These are phyloP conservation scores for Dissophora globulifera DNA, from an alignment of 192 early-diverging fungal genomes.

Conservation along the genomic window DNA sequence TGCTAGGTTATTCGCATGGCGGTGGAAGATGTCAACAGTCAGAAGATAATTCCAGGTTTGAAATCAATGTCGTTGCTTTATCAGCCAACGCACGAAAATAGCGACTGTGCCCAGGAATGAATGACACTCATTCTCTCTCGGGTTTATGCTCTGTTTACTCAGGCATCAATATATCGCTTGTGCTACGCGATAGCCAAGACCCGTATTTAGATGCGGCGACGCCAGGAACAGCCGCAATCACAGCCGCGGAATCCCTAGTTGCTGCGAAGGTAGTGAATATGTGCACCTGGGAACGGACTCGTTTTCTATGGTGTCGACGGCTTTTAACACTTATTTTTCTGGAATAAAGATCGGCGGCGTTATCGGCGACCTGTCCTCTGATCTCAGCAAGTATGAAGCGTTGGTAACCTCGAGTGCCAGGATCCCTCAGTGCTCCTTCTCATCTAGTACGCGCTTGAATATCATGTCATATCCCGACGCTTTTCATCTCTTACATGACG, in stretches of 20 bases:
- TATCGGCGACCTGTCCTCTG: slow-evolving; percentile 56
- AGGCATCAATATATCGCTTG: slow-evolving; percentile 26
- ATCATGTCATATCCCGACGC: not conserved
- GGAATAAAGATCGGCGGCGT: slow-evolving; percentile 54
- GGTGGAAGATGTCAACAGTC: slow-evolving; percentile 56
- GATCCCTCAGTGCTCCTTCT: slow-evolving; percentile 61
- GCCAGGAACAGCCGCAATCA: slow-evolving; percentile 27
- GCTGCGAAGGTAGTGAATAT: not conserved
- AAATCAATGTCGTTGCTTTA: not conserved
- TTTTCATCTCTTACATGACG: not conserved
- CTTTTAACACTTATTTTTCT: too few relatives aligned
- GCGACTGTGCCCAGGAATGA: too few relatives aligned
- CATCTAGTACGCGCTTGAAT: slow-evolving; percentile 27
- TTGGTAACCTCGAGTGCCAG: slow-evolving; percentile 57
- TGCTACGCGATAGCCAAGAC: slow-evolving; percentile 34
- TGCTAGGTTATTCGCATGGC: slow-evolving; percentile 57
- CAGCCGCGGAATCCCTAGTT: slow-evolving; percentile 15
- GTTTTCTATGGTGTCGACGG: too few relatives aligned
- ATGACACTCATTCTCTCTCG: too few relatives aligned
- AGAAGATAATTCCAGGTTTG: slow-evolving; percentile 54
- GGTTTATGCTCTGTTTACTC: too few relatives aligned
- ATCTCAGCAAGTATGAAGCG: slow-evolving; percentile 57
- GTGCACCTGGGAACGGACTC: too few relatives aligned
- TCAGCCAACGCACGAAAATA: not conserved
- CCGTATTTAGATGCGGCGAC: slow-evolving; percentile 1